Base-by-base conservation (phyloP, 257 asterid genomes). In the Paraleonurus japonicus region DNA sequence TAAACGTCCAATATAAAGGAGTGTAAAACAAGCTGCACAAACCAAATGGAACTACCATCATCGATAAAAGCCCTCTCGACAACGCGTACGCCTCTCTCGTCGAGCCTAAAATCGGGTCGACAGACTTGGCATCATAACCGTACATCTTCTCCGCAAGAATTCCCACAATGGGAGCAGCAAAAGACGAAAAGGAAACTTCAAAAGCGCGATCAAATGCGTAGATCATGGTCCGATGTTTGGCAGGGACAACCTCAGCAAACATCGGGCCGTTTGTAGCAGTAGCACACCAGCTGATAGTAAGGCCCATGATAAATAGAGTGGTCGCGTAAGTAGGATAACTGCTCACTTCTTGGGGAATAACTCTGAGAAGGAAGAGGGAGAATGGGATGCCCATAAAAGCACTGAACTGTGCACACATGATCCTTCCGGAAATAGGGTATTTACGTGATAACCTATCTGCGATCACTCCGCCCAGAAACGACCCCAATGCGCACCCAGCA, bases 161-260 rank as follows among this genome's bases (percentile, higher is more conserved):
- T 16, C 97, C 98, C 11, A 94, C 99, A 15, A 87, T 48, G 0
- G 99, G 99, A 33, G 98, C 99, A 1, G 96, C 99, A 50, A 91
- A 91, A 0, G 99, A 94, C 26, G 99, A 88, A 64, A 94, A 94
- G 1, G 99, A 91, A 13, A 85, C 95, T 68, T 94, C 99, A 27
- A 91, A 91, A 0, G 98, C 98, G 1, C 96, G 96, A 61, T 94
- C 99, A 59, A 91, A 89, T 9, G 99, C 99, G 35, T 91, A 94
- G 7, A 94, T 88, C 99, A 94, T 94, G 41, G 99, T 94, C 8
- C 96, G 96, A 63, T 94, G 93, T 63, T 76, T 91, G 67, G 96
- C 62, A 10, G 99, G 98, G 81, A 91, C 99, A 20, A 94, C 96
- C 85, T 94, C 98, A 2, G 98, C 99, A 35, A 94, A 94, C 96